These are phyloP conservation scores for Stagonosporopsis vannaccii DNA, from an alignment of 2,329 filamentous ascomycete genomes.

Conservation along the genomic window DNA sequence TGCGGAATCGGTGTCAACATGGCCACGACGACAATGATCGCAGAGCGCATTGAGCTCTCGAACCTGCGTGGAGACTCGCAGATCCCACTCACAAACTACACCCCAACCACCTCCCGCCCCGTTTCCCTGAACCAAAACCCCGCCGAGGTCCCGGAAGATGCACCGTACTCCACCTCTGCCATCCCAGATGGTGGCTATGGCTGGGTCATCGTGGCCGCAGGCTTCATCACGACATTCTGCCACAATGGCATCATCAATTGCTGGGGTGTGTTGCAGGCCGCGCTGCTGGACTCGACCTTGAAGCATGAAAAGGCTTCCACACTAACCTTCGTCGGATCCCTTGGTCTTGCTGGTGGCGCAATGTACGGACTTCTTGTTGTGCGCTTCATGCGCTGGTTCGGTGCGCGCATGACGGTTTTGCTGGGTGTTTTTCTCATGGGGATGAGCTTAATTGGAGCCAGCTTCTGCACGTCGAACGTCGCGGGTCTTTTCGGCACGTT, in stretches of 20 bases:
- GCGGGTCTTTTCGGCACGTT: slow-evolving; percentile 54
- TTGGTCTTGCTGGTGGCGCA: slow-evolving; percentile 60
- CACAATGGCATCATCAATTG: slow-evolving; percentile 62
- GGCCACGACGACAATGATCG: slow-evolving; percentile 17
- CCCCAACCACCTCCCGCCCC: not conserved
- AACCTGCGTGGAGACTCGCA: slow-evolving; percentile 7
- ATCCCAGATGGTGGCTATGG: slow-evolving; percentile 64
- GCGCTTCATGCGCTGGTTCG: slow-evolving; percentile 59
- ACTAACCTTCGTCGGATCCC: slow-evolving; percentile 65
- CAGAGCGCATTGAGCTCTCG: slow-evolving; percentile 24
- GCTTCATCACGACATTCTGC: slow-evolving; percentile 60
- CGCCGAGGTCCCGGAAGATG: slow-evolving; percentile 8
- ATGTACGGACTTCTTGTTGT: slow-evolving; percentile 62
- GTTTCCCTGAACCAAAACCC: not conserved
- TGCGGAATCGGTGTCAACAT: not conserved
- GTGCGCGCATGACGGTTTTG: slow-evolving; percentile 56
- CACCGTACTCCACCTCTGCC: slow-evolving; percentile 21
- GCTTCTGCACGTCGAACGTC: slow-evolving; percentile 51
- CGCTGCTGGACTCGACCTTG: slow-evolving; percentile 59
- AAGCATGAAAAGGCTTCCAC: slow-evolving; percentile 55
- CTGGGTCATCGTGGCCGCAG: slow-evolving; percentile 62
- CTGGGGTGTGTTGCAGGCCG: slow-evolving; percentile 68
- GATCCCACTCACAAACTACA: slow-evolving; percentile 4
- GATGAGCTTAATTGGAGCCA: slow-evolving; percentile 56
- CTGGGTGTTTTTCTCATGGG: slow-evolving; percentile 61